These are phyloP conservation scores for Solanum chiquidenum DNA, from an alignment of 257 asterid genomes.

Conservation along the genomic window DNA sequence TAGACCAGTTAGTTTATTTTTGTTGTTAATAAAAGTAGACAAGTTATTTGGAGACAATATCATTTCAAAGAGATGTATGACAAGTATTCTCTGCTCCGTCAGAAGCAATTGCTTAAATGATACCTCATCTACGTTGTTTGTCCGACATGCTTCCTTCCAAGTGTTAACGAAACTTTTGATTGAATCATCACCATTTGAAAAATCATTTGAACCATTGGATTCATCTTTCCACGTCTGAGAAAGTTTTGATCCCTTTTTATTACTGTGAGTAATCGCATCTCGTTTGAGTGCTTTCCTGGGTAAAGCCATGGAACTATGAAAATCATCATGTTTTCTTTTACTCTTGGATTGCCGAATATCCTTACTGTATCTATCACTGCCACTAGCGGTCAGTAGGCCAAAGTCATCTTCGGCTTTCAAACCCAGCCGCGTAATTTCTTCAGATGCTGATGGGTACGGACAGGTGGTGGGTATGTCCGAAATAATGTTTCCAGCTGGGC, in stretches of 20 bases:
- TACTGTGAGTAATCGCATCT: slow-evolving; percentile 4
- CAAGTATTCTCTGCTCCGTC: background rate
- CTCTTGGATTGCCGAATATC: slow-evolving; percentile 24
- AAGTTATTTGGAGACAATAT: background rate
- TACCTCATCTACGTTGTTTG: slow-evolving; percentile 57
- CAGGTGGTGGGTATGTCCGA: slow-evolving; percentile 63
- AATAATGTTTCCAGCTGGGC: slow-evolving; percentile 21
- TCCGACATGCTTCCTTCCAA: slow-evolving; percentile 76
- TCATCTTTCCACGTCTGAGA: slow-evolving; percentile 4
- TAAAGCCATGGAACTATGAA: slow-evolving; percentile 15
- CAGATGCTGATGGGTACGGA: slow-evolving; percentile 93
- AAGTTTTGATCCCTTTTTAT: slow-evolving; percentile 6
- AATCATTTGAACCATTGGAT: slow-evolving; percentile 1
- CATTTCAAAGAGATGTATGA: background rate
- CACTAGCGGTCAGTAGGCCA: slow-evolving; percentile 9
- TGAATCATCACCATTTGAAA: slow-evolving; percentile 36
- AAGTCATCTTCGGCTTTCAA: slow-evolving; percentile 39
- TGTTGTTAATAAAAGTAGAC: background rate
- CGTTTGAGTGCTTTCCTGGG: slow-evolving; percentile 37
- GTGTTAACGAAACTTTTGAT: slow-evolving; percentile 49
- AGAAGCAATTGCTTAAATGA: background rate
- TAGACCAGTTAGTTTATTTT: background rate
- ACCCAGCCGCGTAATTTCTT: slow-evolving; percentile 71
- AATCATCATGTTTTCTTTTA: slow-evolving; percentile 42
- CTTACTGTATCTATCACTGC: slow-evolving; percentile 14